Conservation (phyloP, 768 basidiomycete species). For the Tulasnella calospora region DNA sequence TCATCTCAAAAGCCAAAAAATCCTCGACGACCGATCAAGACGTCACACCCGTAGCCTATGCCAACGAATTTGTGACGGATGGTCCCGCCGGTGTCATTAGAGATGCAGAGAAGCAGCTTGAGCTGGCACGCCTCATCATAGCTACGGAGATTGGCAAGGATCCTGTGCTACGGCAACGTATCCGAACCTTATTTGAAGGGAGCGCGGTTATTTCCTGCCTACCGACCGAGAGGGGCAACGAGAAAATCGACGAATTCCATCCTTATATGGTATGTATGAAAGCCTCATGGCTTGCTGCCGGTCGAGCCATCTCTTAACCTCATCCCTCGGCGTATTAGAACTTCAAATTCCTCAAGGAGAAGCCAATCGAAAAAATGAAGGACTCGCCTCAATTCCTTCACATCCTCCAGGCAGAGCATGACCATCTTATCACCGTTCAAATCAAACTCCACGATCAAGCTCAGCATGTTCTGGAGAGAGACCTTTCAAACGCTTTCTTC, state of each 20-base stretch:
- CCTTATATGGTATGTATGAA: conserved; percentile 41
- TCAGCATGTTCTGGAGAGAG: conserved; percentile 63
- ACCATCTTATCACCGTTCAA: conserved; percentile 73
- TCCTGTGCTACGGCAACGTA: conserved; percentile 73
- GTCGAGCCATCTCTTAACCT: conserved; percentile 21
- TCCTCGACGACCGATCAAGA: conserved; percentile 80
- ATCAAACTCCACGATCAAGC: conserved; percentile 61
- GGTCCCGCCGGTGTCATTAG: conserved; percentile 44
- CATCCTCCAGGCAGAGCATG: conserved; percentile 86
- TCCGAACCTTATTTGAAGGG: conserved; percentile 68
- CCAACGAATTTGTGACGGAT: conserved; percentile 74
- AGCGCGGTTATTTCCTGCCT: conserved; percentile 71
- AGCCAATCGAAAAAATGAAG: conserved; percentile 65
- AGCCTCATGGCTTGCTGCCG: conserved; percentile 30
- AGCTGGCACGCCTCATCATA: conserved; percentile 74
- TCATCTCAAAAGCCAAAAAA: conserved; percentile 40
- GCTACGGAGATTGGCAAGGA: conserved; percentile 90
- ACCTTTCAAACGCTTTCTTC: conserved; percentile 72
- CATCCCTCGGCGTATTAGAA: conserved; percentile 46
- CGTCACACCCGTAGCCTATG: conserved; percentile 68
- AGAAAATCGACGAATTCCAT: conserved; percentile 46
- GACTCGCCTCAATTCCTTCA: conserved; percentile 77
- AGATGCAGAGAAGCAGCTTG: conserved; percentile 62
- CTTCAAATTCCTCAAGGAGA: conserved; percentile 89
- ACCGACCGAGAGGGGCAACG: conserved; percentile 79